Evolutionary conservation across 2,329 filamentous ascomycete genomes (phyloP).

Genomic region (Aspergillus nomiae): DNA sequence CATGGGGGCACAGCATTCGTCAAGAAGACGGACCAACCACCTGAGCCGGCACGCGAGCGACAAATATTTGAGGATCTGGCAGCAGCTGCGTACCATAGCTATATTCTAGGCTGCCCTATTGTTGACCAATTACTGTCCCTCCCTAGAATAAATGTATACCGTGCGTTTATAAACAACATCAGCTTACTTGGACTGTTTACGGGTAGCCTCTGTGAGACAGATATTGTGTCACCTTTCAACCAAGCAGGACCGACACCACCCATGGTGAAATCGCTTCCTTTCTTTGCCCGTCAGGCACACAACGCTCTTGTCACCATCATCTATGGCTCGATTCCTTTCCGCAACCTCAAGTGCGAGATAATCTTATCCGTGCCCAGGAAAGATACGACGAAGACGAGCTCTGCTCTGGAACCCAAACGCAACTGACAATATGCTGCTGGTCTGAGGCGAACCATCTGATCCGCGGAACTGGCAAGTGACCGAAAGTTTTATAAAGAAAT

Average conservation of each 20-base stretch:
- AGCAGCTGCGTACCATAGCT: constrained; percentile 26
- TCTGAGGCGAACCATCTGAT: neutral
- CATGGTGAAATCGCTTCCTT: neutral
- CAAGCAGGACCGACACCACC: neutral
- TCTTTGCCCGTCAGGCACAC: constrained; percentile 26
- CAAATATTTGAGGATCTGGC: too few relatives aligned
- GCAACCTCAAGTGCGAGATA: constrained; percentile 40
- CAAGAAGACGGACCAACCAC: too few relatives aligned
- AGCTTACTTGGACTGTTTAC: constrained; percentile 26
- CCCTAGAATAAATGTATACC: constrained; percentile 40
- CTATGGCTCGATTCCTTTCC: constrained; percentile 36
- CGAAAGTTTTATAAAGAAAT: neutral
- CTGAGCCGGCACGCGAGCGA: too few relatives aligned
- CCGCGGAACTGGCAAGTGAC: neutral
- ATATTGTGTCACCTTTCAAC: neutral
- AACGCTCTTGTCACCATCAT: constrained; percentile 41
- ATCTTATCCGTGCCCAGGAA: constrained; percentile 31
- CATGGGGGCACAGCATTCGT: too few relatives aligned
- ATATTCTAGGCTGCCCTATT: constrained; percentile 26
- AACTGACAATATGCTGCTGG: neutral
- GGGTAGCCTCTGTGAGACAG: neutral
- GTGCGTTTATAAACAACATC: constrained; percentile 34
- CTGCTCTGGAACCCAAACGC: constrained; percentile 20
- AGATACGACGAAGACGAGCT: constrained; percentile 36
- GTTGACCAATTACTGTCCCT: constrained; percentile 38